phyloP scores from a whole-genome alignment of 192 early-diverging fungal genomes.

The Rhizoclosmatium sp. region DNA sequence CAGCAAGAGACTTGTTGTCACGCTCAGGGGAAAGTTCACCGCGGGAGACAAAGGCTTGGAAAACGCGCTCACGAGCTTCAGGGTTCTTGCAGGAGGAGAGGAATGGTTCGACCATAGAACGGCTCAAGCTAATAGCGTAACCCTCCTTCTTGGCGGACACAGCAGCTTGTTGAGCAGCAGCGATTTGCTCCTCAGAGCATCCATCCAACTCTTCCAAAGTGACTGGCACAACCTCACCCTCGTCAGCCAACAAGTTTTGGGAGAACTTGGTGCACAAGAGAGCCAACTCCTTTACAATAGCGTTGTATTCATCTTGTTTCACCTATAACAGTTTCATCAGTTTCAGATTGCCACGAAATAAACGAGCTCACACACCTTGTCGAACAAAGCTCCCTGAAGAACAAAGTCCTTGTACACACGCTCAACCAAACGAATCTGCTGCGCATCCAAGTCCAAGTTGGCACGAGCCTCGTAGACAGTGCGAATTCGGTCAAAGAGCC shows the following conservation, averaged over 20 bases:
- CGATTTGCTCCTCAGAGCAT: not conserved
- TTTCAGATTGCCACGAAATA: not conserved
- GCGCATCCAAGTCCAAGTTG: not conserved
- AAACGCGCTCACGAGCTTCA: constrained; percentile 5
- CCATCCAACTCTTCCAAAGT: not conserved
- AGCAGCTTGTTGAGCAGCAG: not conserved
- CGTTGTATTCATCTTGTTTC: not conserved
- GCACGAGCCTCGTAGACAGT: not conserved
- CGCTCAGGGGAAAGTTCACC: not conserved
- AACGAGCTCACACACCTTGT: not conserved
- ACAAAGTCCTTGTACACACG: constrained; percentile 1
- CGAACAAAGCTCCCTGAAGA: constrained; percentile 1
- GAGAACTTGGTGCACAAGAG: not conserved
- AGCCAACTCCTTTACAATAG: not conserved
- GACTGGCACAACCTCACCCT: not conserved
- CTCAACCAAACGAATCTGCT: constrained; percentile 4
- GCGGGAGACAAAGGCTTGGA: not conserved
- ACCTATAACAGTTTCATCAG: not conserved
- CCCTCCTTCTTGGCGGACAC: not conserved
- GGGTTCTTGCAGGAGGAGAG: not conserved
- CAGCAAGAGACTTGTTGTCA: constrained; percentile 5
- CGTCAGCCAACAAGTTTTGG: constrained; percentile 1
- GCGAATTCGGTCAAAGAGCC: constrained; percentile 2
- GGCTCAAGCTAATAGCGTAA: not conserved
- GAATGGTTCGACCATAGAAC: constrained; percentile 4